Base-by-base conservation (phyloP, 306 rosid genomes). In the Quercus engelmannii region DNA sequence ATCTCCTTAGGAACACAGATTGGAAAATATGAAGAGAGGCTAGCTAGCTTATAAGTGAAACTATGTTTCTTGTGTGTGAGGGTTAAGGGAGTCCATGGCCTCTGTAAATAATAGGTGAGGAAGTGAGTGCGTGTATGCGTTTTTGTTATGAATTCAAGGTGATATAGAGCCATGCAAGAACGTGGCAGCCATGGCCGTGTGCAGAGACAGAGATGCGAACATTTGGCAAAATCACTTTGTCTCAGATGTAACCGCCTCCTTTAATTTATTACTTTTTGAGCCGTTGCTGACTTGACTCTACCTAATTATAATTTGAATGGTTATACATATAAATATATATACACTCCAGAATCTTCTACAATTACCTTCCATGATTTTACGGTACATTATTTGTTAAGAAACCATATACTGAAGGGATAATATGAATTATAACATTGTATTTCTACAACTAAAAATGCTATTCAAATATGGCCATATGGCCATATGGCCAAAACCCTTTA, bases 241-340 rank as follows among this genome's bases (percentile, higher is more conserved):
- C 63, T 14, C 49, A 51, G 28, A 72, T 30, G 76, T 25, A 72
- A 72, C 76, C 76, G 76, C 31, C 67, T 55, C 59, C 59, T 14
- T 55, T 33, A 33, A 33, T 33, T 33, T 15, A n/a, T n/a, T 15
- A 19, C 23, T 55, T 19, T 19, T 55, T 63, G 41, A 63, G 11
- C 69, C 3, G 67, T 61, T 10, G 17, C 13, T 49, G 54, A 49
- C 1, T 49, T 10, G 15, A 49, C 54, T 49, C 17, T 46, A 12
- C 54, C 54, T 12, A 49, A 12, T 49, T 49, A 38, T 38, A 49
- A 49, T 49, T 49, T 49, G 14, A 49, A 13, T 49, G 17, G 54
- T 49, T 38, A 38, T 38, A 38, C 46, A 7, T 38, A 8, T 0
- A 38, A 38, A 7, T 38, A 38, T 38, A 38, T 38, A 38, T 38